Percentiles rank a stretch among this genome's conserved stretches.
These are phyloP conservation scores for Macadamia tetraphylla DNA, from an alignment of 164 flowering plant species.

Conservation along the genomic window DNA sequence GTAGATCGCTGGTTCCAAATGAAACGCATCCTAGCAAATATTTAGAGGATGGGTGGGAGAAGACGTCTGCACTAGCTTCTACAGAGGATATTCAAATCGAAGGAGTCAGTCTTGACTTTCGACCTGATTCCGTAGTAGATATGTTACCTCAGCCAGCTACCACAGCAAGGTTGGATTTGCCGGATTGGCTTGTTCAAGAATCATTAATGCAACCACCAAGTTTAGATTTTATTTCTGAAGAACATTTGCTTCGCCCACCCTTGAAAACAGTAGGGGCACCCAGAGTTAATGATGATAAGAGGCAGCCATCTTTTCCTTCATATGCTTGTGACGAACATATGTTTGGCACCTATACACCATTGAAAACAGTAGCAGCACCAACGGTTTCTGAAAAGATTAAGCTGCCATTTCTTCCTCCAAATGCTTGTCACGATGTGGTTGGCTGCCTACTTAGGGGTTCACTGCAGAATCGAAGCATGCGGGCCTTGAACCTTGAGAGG, in stretches of 20 bases:
- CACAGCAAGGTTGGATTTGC: conserved; percentile 11
- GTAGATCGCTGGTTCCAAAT: too few species aligned
- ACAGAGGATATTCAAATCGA: too few species aligned
- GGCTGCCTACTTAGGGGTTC: conserved; percentile 24
- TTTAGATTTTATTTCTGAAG: conserved; percentile 3
- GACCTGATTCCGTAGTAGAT: too few species aligned
- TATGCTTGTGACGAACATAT: conserved; percentile 2
- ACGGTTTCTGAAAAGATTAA: conserved; percentile 4
- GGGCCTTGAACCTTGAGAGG: conserved; percentile 59
- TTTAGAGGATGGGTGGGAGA: too few species aligned
- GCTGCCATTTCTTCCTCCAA: neutral
- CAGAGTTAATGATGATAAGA: conserved; percentile 4
- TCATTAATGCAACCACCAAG: conserved; percentile 6
- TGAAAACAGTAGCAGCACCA: conserved; percentile 5
- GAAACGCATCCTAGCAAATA: too few species aligned
- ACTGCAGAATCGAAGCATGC: conserved; percentile 37
- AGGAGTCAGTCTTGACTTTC: too few species aligned
- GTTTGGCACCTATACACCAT: conserved; percentile 2
- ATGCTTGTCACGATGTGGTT: conserved; percentile 4
- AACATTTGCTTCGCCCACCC: conserved; percentile 3
- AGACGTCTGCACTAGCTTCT: too few species aligned
- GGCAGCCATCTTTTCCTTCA: neutral
- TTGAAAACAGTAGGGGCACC: conserved; percentile 7
- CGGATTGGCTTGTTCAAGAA: conserved; percentile 10
- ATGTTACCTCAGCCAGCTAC: conserved; percentile 4